A percentile compares a stretch with the other conserved stretches of the same genome.
phyloP scores from a whole-genome alignment of 2,329 filamentous ascomycete species.

The Aspergillus costaricaensis region DNA sequence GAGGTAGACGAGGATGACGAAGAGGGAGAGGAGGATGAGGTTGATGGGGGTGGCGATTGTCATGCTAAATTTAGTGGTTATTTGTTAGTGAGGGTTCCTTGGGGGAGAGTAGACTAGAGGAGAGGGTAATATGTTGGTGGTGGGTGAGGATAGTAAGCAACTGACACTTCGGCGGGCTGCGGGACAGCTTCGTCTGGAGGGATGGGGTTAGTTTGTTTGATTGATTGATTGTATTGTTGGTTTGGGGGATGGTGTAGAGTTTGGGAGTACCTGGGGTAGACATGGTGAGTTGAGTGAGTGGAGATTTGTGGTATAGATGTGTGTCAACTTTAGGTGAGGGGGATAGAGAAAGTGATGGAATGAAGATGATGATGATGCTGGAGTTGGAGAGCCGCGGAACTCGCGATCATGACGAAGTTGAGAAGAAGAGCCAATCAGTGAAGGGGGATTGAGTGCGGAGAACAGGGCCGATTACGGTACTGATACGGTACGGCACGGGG shows the following conservation, averaged over 20 bases:
- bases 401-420: constrained; percentile 2
- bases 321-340: neutral
- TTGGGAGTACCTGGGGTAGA: constrained; percentile 21
- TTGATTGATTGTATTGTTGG: neutral
- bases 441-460: neutral
- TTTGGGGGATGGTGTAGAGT: neutral
- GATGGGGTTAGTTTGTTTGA: constrained; percentile 18
- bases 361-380: neutral
- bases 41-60: constrained; percentile 63
- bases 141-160: constrained; percentile 14
- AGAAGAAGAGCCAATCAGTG: neutral
- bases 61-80: constrained; percentile 42
- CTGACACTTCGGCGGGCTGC: constrained; percentile 41
- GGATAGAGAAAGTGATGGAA: neutral
- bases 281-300: constrained; percentile 6
- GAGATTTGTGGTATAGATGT: neutral
- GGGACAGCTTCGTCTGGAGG: constrained; percentile 27
- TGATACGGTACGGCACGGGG: neutral
- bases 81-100: neutral
- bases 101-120: too few species aligned
- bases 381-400: neutral
- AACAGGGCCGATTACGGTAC: neutral
- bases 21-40: constrained; percentile 60
- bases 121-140: too few species aligned
- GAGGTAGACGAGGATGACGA: constrained; percentile 59